Evolutionary conservation across 106 monocot genomes (phyloP), one percentile per base, ranked within the genome.

Genomic region (Dioscorea dumetorum): DNA sequence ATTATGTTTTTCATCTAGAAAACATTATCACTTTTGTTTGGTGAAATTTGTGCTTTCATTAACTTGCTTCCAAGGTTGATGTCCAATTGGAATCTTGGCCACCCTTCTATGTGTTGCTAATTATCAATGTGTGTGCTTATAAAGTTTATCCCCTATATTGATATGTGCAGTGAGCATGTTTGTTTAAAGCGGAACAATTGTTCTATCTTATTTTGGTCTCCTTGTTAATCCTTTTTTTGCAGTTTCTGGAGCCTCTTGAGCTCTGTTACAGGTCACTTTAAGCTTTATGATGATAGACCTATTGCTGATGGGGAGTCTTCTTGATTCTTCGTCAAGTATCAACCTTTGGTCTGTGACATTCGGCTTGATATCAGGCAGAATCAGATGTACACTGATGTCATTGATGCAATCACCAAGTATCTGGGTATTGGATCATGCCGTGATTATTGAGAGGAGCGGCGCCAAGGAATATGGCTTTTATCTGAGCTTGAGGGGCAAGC

Each of bases 331-430:
- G 97, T 49, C 97, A 99, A 84, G 91, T 90, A 52, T 99, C 89
- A 22, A 99, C 83, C 24, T 99, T 99, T 57, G 92, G 97, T 20
- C 80, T 99, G n/a, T 92, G 84, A n/a, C 81, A 92, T 99, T n/a
- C 82, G 84, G 48, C 97, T 99, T 49, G 97, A 99, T 67, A 99
- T 99, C 53, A 80, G 97, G 79, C 97, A 99, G 97, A 99, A 77
- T 99, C 97, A 64, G 92, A 99, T 65, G 54, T 92, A 99, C 76
- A 87, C 92, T 32, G 97, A 92, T 73, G 97, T 99, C 18, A 64
- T 92, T 54, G 89, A 92, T 72, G 86, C 97, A 22, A 92, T 99
- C 34, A 99, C 97, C 16, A 84, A 63, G 32, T 84, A 99, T 73
- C 73, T 99, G 33, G 92, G 84, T n/a, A 84, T 99, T 63, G 97